Conservation (phyloP, 83 land plant species). For the Diphasiastrum complanatum region DNA sequence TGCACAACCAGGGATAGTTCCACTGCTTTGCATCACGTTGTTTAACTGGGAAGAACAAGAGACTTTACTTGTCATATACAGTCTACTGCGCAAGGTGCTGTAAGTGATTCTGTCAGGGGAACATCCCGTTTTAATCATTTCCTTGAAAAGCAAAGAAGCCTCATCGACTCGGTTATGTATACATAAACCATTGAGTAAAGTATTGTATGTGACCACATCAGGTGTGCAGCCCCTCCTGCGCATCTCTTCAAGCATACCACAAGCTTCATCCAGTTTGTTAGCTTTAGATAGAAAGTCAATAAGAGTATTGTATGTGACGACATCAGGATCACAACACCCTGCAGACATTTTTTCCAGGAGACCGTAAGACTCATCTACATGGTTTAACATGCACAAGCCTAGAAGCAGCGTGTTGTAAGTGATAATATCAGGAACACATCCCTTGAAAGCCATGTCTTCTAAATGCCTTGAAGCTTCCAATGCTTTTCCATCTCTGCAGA, state of each 20-base stretch:
- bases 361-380: neutral
- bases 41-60: too few species aligned
- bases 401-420: slow-evolving; percentile 24
- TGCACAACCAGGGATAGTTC: too few species aligned
- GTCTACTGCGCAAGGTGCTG: neutral
- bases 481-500: slow-evolving; percentile 25
- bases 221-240: neutral
- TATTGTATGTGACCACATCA: slow-evolving; percentile 5
- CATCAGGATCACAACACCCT: slow-evolving; percentile 26
- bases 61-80: slow-evolving; percentile 2
- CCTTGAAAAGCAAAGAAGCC: neutral
- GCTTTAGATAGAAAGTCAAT: slow-evolving; percentile 4
- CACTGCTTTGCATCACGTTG: too few species aligned
- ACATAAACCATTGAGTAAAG: slow-evolving; percentile 3
- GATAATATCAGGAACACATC: neutral
- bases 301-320: slow-evolving; percentile 21
- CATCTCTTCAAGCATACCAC: neutral
- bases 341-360: slow-evolving; percentile 27
- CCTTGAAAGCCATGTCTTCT: slow-evolving; percentile 16
- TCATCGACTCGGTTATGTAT: neutral
- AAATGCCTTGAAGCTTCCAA: slow-evolving; percentile 28
- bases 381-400: slow-evolving; percentile 8
- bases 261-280: slow-evolving; percentile 1
- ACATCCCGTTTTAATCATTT: neutral
- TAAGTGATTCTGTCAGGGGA: neutral